Conservation (phyloP, 495 filamentous ascomycete species). For the Podospora pseudocomata region DNA sequence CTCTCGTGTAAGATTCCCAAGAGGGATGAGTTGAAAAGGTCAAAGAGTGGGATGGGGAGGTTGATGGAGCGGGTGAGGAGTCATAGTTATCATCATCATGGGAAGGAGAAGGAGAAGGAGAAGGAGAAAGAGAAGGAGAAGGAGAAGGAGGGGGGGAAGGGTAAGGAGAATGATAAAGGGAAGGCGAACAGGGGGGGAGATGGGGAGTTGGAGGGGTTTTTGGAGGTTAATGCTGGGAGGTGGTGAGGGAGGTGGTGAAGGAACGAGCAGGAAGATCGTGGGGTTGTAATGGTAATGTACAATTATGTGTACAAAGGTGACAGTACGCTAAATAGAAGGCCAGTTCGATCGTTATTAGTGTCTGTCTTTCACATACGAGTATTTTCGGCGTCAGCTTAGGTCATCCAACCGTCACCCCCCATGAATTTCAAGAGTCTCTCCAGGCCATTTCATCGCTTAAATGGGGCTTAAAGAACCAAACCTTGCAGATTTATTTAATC, state of each 20-base stretch:
- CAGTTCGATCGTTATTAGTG: no score
- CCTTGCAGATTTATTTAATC: no score
- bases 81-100: background rate
- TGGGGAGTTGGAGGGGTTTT: background rate
- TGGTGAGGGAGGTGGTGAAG: background rate
- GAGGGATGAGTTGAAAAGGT: background rate
- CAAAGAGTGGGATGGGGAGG: background rate
- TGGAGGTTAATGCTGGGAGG: conserved; percentile 6
- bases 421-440: no score
- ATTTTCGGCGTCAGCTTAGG: no score
- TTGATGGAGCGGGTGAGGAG: background rate
- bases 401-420: no score
- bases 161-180: background rate
- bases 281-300: background rate
- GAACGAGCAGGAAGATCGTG: background rate
- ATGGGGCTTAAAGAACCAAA: no score
- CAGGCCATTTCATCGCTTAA: no score
- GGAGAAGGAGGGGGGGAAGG: background rate
- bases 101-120: background rate
- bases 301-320: background rate
- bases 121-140: background rate
- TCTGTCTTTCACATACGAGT: no score
- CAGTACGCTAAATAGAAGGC: background rate
- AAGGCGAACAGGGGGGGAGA: background rate
- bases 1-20: background rate